These are phyloP conservation scores for Globisporangium barbulae DNA, from an alignment of 352 stramenopile species.

Conservation along the genomic window DNA sequence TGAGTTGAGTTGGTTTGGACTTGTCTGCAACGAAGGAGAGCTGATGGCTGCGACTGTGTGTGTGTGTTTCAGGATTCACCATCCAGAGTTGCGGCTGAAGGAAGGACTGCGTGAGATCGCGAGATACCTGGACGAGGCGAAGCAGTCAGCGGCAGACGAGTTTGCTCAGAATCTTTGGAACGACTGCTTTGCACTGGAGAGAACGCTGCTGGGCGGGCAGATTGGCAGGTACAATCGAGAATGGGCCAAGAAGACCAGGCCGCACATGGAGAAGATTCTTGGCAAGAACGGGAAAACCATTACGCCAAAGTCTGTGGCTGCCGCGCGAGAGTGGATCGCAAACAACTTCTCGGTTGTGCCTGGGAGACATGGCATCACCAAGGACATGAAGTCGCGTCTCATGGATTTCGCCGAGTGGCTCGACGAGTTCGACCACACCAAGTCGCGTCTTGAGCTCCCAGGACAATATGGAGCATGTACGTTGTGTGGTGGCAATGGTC, in stretches of 20 bases:
- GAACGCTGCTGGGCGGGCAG: slow-evolving; percentile 40
- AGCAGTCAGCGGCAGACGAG: slow-evolving; percentile 24
- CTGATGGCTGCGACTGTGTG: neutral
- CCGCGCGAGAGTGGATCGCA: slow-evolving; percentile 63
- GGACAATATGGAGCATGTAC: slow-evolving; percentile 76
- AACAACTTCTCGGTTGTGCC: slow-evolving; percentile 72
- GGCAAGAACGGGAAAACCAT: slow-evolving; percentile 57
- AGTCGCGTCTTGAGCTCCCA: slow-evolving; percentile 61
- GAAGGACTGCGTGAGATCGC: slow-evolving; percentile 68
- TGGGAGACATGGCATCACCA: slow-evolving; percentile 67
- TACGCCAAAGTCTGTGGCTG: slow-evolving; percentile 46
- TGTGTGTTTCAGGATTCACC: slow-evolving; percentile 52
- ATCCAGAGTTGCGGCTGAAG: slow-evolving; percentile 78
- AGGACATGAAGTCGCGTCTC: slow-evolving; percentile 80
- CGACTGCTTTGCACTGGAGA: slow-evolving; percentile 61
- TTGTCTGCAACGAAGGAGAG: neutral
- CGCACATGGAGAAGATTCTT: slow-evolving; percentile 72
- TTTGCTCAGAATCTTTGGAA: slow-evolving; percentile 46
- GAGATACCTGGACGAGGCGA: slow-evolving; percentile 57
- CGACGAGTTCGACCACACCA: slow-evolving; percentile 77
- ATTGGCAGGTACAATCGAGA: slow-evolving; percentile 80
- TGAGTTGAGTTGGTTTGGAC: slow-evolving; percentile 22
- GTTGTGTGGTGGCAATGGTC: slow-evolving; percentile 14
- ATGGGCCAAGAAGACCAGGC: slow-evolving; percentile 48
- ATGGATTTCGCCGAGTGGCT: slow-evolving; percentile 85